Conservation (phyloP, 2,329 filamentous ascomycete genomes). For the Penicillium polonicum region DNA sequence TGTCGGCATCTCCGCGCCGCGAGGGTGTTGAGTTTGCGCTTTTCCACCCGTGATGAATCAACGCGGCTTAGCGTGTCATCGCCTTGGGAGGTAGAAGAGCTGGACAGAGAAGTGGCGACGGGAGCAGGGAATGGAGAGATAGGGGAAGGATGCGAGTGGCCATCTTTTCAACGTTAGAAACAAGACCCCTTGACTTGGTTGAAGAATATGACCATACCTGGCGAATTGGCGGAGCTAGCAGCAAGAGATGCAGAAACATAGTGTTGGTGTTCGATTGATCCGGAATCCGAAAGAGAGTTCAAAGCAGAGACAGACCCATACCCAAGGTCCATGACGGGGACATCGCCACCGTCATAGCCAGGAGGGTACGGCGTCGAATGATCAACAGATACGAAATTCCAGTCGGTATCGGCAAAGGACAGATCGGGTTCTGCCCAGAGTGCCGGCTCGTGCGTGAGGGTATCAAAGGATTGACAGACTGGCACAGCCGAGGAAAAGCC, state of each 20-base stretch:
- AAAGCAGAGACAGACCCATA: conserved; percentile 19
- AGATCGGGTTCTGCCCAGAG: conserved; percentile 23
- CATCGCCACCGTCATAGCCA: conserved; percentile 14
- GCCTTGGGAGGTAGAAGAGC: conserved; percentile 20
- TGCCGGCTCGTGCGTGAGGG: conserved; percentile 19
- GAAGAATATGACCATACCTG: conserved; percentile 11
- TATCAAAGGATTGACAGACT: conserved; percentile 19
- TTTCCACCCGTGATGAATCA: conserved; percentile 29
- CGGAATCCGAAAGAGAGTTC: conserved; percentile 24
- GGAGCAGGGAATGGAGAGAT: conserved; percentile 18
- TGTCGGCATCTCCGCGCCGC: conserved; percentile 40
- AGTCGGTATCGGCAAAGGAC: conserved; percentile 23
- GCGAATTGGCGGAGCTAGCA: conserved; percentile 20
- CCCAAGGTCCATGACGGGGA: conserved; percentile 10
- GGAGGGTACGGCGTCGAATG: conserved; percentile 8
- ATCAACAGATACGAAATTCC: conserved; percentile 20
- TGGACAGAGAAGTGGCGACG: conserved; percentile 17
- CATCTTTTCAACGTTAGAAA: conserved; percentile 17
- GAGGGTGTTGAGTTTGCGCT: conserved; percentile 38
- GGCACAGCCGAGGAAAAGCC: conserved; percentile 17
- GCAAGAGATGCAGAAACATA: conserved; percentile 11
- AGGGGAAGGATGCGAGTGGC: conserved; percentile 21
- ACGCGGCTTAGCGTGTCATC: conserved; percentile 16
- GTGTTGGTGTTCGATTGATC: conserved; percentile 14
- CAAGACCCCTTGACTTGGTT: not conserved